Evolutionary conservation across 139 green algal species (phyloP), one percentile per base, ranked within the genome.

Genomic region (Trebouxia sp.): DNA sequence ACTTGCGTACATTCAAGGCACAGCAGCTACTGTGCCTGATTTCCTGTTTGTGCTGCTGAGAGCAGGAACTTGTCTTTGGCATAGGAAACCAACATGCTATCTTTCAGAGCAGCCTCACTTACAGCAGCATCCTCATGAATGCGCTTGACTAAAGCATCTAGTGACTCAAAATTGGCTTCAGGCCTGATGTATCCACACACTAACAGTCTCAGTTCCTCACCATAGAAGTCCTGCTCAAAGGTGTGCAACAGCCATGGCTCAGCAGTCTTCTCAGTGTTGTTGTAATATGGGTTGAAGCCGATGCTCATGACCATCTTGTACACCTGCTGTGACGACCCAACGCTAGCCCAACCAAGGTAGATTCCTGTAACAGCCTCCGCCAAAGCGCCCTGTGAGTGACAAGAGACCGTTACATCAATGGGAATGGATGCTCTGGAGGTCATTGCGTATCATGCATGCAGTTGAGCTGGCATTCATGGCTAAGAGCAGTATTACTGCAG

Each of bases 181-280:
- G 95, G 94, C 30, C 96, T 88, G 11, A 99, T 90, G 87, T 97
- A 99, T 30, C 88, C 92, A 41, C 83, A 91, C 10, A 98, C 86
- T 14, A 96, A 43, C 12, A 97, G 66, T 30, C 90, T 82, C 28
- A 95, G 83, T 58, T 91, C 85, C 38, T 90, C 58, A 24, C 87
- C 95, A 83, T 98, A 98, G 82, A 96, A 97, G 43, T 94, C 86
- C 83, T 90, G 43, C 22, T 65, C 81, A 84, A 97, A 98, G 35
- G 91, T 83, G 65, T 95, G 89, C 74, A 98, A 83, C 15, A 97
- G 75, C 93, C 94, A 97, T 0, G 94, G 91, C 82, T 92, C 89
- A 0, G 39, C 82, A 12, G 89, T 90, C 78, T 91, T 91, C 35
- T 90, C 56, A 45, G 86, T 78, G 80, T 97, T 97, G 12, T 90